Conservation (phyloP, 306 rosid species). For the Argentina anserina region DNA sequence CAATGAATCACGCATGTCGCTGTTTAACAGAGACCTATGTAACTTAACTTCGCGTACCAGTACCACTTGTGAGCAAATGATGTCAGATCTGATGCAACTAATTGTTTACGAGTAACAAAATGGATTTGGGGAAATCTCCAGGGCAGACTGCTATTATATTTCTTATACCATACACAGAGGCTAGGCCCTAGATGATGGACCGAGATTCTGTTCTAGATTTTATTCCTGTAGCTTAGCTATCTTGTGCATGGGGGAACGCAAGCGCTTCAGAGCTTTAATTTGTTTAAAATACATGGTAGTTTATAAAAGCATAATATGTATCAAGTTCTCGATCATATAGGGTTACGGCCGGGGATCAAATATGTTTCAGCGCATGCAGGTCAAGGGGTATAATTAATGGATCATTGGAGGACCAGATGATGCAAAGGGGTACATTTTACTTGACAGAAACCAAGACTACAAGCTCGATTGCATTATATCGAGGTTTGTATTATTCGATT, state of each 20-base stretch:
- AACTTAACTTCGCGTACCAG: not conserved
- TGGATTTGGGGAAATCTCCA: not conserved
- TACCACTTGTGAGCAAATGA: not conserved
- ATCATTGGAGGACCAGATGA: too few relatives aligned
- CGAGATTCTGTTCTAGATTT: conserved; percentile 19
- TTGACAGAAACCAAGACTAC: too few relatives aligned
- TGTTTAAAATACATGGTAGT: not conserved
- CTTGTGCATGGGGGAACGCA: conserved; percentile 6
- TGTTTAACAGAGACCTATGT: not conserved
- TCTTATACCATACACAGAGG: not conserved
- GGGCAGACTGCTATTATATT: not conserved
- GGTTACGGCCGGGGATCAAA: not conserved
- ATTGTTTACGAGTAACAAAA: not conserved
- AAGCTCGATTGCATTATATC: too few relatives aligned
- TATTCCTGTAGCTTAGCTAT: not conserved
- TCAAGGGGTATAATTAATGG: not conserved
- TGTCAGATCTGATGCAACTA: not conserved
- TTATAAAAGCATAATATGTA: not conserved
- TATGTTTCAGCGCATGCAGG: not conserved
- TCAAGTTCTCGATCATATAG: not conserved
- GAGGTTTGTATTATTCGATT: too few relatives aligned
- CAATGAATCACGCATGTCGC: too few relatives aligned
- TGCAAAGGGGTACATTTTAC: too few relatives aligned
- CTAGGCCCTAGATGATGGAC: not conserved
- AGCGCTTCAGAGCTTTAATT: not conserved